Percentiles rank a stretch among this genome's conserved stretches.
phyloP scores from a whole-genome alignment of 2,329 filamentous ascomycete species.

The Aspergillus pseudonomiae region DNA sequence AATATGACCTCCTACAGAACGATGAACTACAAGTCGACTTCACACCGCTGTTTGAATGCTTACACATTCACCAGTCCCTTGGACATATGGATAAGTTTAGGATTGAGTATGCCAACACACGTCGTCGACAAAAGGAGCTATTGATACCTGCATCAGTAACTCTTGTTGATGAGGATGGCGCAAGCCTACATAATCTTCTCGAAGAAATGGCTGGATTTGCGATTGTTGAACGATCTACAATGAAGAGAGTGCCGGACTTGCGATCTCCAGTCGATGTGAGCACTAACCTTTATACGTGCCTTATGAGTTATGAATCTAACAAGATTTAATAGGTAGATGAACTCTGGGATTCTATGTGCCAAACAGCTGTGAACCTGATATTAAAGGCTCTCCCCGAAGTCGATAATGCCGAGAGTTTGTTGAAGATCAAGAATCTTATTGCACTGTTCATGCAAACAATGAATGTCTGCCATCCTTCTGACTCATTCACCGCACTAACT shows the following conservation, averaged over 20 bases:
- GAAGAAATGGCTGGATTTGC: constrained; percentile 96
- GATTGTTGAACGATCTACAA: constrained; percentile 92
- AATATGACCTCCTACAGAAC: constrained; percentile 93
- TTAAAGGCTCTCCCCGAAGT: constrained; percentile 76
- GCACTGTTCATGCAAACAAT: constrained; percentile 97
- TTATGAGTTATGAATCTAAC: constrained; percentile 14
- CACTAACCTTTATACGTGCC: constrained; percentile 26
- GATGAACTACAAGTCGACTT: constrained; percentile 96
- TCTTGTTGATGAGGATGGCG: constrained; percentile 78
- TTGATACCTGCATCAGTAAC: constrained; percentile 76
- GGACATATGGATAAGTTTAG: constrained; percentile 91
- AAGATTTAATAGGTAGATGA: constrained; percentile 74
- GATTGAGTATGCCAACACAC: constrained; percentile 86
- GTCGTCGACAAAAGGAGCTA: constrained; percentile 88
- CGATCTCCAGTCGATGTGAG: constrained; percentile 77
- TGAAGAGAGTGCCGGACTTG: constrained; percentile 81
- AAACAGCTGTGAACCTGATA: constrained; percentile 79
- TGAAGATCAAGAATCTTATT: constrained; percentile 94
- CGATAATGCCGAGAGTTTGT: constrained; percentile 82
- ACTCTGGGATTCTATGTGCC: constrained; percentile 97
- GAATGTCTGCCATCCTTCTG: constrained; percentile 65
- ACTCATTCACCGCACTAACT: background rate
- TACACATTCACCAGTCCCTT: constrained; percentile 94
- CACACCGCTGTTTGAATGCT: constrained; percentile 86
- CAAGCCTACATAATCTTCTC: constrained; percentile 82